Evolutionary conservation across 306 rosid genomes (phyloP), one percentile per base, ranked within the genome.

Genomic region (Abrus precatorius): DNA sequence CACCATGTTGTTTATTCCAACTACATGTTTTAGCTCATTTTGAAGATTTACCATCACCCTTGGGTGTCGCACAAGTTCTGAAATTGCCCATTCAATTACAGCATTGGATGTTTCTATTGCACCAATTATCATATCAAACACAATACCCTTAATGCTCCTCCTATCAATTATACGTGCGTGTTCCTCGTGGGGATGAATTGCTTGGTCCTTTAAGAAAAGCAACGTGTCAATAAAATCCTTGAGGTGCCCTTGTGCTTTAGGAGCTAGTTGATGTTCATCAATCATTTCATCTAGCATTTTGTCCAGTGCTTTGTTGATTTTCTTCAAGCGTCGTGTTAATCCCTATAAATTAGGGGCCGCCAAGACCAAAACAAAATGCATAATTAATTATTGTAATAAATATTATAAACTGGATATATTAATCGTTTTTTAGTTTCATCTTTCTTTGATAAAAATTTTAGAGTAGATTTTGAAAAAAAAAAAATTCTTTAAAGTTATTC

Each of bases 51-150:
- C 48, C 84, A 83, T 84, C 3, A 62, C 78, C 5, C 27, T 61
- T 2, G 88, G 90, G 40, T 86, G 82, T 32, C 54, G 34, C 1
- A 86, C 6, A 1, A 89, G 82, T 30, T 86, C 85, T 0, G 92
- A 76, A 6, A 89, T 8, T 9, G 44, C 76, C 92, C 92, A 89
- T 5, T 67, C 71, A 0, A 84, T 69, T 0, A 67, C n/a, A 0
- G n/a, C 53, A 2, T 49, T 5, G 3, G 81, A 41, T 3, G 87
- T 69, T 61, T 85, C 76, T 27, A 40, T 41, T 45, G 88, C 28
- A 7, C 44, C 90, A 0, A 27, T 4, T 5, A 84, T 62, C 88
- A 88, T 79, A 33, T 88, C 89, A 0, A 82, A 0, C 2, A 84
- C 28, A 45, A 87, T 67, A 29, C 84, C 90, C 27, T 87, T 87